Evolutionary conservation across 495 filamentous ascomycete species (phyloP).

Genomic region (Trichoderma asperelloides): DNA sequence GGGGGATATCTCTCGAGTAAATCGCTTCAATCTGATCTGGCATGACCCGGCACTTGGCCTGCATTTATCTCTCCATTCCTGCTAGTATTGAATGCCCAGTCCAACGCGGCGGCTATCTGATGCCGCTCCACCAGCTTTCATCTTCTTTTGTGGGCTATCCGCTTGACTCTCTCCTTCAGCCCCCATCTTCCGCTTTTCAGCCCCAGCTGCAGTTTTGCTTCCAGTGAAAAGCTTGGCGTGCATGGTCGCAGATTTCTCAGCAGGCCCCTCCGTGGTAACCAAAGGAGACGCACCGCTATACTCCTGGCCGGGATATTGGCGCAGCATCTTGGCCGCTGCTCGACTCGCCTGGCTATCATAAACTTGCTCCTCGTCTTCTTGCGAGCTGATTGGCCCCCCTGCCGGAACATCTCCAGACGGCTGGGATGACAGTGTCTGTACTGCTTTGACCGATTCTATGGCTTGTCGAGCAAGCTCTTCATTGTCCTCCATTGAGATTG

Average conservation of each 20-base stretch:
- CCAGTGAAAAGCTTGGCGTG: constrained; percentile 64
- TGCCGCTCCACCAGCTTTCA: constrained; percentile 38
- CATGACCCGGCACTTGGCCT: background rate
- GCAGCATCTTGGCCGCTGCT: constrained; percentile 47
- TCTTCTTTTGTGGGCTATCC: constrained; percentile 47
- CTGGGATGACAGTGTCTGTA: constrained; percentile 30
- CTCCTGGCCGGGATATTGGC: constrained; percentile 37
- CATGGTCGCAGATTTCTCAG: constrained; percentile 38
- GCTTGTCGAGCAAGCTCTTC: constrained; percentile 50
- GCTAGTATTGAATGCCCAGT: constrained; percentile 51
- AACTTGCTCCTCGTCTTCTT: constrained; percentile 29
- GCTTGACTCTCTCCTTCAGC: constrained; percentile 22
- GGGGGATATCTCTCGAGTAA: background rate
- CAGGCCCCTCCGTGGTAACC: constrained; percentile 32
- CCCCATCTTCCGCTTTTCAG: constrained; percentile 52
- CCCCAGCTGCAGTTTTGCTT: constrained; percentile 45
- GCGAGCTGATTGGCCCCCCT: background rate
- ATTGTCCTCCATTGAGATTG: constrained; percentile 74
- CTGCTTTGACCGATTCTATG: constrained; percentile 38
- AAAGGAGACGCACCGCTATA: constrained; percentile 23
- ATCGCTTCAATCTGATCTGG: background rate
- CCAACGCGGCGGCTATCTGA: constrained; percentile 40
- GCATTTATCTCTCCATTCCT: constrained; percentile 8
- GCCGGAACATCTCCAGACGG: constrained; percentile 9
- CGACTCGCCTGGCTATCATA: constrained; percentile 44